Conservation (phyloP, 805 yeast species). For the Barnettozyma botsteinii region DNA sequence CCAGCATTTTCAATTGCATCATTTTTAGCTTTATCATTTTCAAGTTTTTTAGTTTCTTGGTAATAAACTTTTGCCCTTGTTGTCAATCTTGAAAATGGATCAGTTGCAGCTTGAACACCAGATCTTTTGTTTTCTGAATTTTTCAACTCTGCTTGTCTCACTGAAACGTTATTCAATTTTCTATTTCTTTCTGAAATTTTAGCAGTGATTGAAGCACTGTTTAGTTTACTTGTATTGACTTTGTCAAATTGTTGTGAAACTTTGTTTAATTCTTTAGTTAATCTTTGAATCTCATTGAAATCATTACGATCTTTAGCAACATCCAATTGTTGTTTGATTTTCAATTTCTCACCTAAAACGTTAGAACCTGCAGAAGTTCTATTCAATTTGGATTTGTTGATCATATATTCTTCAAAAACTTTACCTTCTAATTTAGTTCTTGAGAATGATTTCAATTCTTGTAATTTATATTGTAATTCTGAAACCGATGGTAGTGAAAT, state of each 20-base stretch:
- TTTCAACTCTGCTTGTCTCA: conserved; percentile 72
- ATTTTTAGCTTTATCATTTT: conserved; percentile 52
- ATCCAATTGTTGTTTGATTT: conserved; percentile 64
- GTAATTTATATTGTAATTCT: conserved; percentile 57
- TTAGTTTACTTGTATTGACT: conserved; percentile 28
- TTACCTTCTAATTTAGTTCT: conserved; percentile 61
- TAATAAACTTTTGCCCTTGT: conserved; percentile 85
- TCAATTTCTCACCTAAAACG: conserved; percentile 70
- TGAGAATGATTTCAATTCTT: conserved; percentile 57
- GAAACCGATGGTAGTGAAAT: conserved; percentile 54
- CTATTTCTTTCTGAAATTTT: conserved; percentile 54
- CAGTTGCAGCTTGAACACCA: conserved; percentile 38
- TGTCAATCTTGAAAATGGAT: conserved; percentile 87
- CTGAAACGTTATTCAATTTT: conserved; percentile 66
- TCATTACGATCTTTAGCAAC: conserved; percentile 54
- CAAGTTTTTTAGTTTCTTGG: conserved; percentile 45
- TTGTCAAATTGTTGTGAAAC: conserved; percentile 34
- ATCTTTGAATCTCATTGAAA: conserved; percentile 38
- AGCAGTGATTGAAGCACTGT: conserved; percentile 23
- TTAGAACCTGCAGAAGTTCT: conserved; percentile 57
- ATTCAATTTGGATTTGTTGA: conserved; percentile 58
- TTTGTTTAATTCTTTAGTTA: conserved; percentile 25
- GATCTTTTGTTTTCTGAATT: conserved; percentile 50
- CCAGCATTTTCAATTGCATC: conserved; percentile 44
- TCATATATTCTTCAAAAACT: conserved; percentile 75